Conservation (phyloP, 2,329 filamentous ascomycete species). For the Phialophora macrospora region DNA sequence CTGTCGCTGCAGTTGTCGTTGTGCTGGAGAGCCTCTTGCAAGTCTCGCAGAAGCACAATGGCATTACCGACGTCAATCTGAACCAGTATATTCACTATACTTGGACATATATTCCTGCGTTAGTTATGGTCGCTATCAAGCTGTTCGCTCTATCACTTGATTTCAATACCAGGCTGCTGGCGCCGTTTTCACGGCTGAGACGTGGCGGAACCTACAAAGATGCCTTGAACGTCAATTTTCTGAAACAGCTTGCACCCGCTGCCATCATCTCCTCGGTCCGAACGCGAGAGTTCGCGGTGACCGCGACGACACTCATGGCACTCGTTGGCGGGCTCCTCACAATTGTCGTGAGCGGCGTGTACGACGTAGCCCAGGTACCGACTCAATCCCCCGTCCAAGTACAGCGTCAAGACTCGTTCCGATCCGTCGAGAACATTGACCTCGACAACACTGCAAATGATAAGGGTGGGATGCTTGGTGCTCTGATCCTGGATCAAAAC, state of each 20-base stretch:
- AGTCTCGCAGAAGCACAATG: constrained; percentile 3
- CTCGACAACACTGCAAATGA: background rate
- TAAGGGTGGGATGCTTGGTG: background rate
- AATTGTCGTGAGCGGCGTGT: background rate
- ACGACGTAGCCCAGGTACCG: constrained; percentile 1
- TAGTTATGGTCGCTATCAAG: background rate
- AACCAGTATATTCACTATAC: constrained; percentile 9
- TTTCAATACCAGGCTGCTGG: constrained; percentile 4
- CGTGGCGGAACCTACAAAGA: background rate
- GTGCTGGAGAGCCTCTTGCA: background rate
- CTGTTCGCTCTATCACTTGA: constrained; percentile 1
- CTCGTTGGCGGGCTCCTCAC: background rate
- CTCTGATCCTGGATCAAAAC: constrained; percentile 24
- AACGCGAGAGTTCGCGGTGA: background rate
- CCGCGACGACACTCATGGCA: background rate
- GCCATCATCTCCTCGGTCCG: constrained; percentile 1
- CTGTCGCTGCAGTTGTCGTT: background rate
- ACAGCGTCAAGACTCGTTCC: constrained; percentile 4
- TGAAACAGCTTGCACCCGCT: constrained; percentile 1
- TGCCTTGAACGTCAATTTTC: constrained; percentile 2
- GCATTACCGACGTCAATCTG: background rate
- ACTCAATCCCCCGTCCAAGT: background rate
- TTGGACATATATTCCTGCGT: background rate
- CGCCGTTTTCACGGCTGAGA: background rate
- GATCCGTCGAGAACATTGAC: background rate